Base-by-base conservation (phyloP, 306 rosid species). In the Dryas octopetala region DNA sequence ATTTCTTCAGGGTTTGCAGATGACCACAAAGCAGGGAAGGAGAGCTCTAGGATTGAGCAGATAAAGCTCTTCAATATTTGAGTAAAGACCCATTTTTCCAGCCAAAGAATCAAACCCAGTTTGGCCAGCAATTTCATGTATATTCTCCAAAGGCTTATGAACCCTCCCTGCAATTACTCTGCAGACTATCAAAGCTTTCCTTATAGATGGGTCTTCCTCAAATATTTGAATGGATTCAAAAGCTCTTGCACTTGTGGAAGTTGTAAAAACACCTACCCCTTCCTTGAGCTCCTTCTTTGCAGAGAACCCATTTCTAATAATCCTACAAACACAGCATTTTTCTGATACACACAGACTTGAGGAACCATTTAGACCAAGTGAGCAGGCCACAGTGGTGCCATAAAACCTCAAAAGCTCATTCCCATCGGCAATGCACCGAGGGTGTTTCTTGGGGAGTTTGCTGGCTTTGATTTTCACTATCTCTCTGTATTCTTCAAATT, bases 171-270 rank as follows among this genome's bases (percentile, higher is more conserved):
- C 97, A 74, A 92, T 84, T 19, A 90, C 97, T 79, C 97, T 88
- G 79, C 96, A 92, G 0, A 92, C 93, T 47, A 92, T 85, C 44
- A 90, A 74, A 46, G 92, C 92, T 69, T 92, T 92, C 65, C 91
- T 87, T 9, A 70, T 7, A 12, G 80, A 66, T 4, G 84, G 76
- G 41, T 78, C 84, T 65, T 84, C 89, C 5, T 83, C 88, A 16
- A 63, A 23, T 41, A 73, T 77, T 82, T 88, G 86, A 61, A 87
- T 88, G 15, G 86, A 81, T 73, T 92, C 97, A 70, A 83, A 92
- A 41, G 99, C 99, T 70, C 93, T 87, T 57, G 93, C 97, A 67
- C 99, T 95, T 7, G 99, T 95, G 0, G 97, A 95, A 40, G 97
- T 95, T 51, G 99, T 90, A 79, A 95, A 95, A 58, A 95, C 97